Conservation (phyloP, 805 yeast species). For the Hanseniaspora vineae region DNA sequence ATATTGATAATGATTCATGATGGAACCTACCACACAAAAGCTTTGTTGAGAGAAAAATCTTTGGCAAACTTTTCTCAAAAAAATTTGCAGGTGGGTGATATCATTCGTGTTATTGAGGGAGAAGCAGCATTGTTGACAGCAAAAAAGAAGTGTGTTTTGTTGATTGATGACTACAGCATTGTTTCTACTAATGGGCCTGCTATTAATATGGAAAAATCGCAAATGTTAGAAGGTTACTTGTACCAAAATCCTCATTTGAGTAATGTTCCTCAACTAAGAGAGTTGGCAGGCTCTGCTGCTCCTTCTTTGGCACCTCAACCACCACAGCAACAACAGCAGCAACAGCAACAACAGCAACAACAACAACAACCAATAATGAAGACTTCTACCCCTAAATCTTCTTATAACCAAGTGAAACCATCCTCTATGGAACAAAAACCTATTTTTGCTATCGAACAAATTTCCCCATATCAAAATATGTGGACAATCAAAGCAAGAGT, state of each 20-base stretch:
- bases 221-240: slow-evolving; percentile 43
- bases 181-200: slow-evolving; percentile 27
- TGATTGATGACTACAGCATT: slow-evolving; percentile 34
- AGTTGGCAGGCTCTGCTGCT: background rate
- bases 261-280: background rate
- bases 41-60: slow-evolving; percentile 37
- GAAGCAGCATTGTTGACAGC: slow-evolving; percentile 22
- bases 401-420: background rate
- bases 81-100: slow-evolving; percentile 32
- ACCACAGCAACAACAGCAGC: background rate
- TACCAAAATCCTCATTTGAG: slow-evolving; percentile 33
- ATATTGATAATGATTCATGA: slow-evolving; percentile 34
- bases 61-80: slow-evolving; percentile 31
- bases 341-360: background rate
- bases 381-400: background rate
- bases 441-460: slow-evolving; percentile 53
- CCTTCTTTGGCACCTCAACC: background rate
- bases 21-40: slow-evolving; percentile 37
- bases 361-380: background rate
- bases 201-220: slow-evolving; percentile 23
- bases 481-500: slow-evolving; percentile 95
- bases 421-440: background rate
- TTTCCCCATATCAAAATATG: slow-evolving; percentile 79
- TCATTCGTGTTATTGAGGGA: slow-evolving; percentile 18
- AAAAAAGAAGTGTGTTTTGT: slow-evolving; percentile 34